These are phyloP conservation scores for Geranium brycei DNA, from an alignment of 345 rosid species.

Conservation along the genomic window DNA sequence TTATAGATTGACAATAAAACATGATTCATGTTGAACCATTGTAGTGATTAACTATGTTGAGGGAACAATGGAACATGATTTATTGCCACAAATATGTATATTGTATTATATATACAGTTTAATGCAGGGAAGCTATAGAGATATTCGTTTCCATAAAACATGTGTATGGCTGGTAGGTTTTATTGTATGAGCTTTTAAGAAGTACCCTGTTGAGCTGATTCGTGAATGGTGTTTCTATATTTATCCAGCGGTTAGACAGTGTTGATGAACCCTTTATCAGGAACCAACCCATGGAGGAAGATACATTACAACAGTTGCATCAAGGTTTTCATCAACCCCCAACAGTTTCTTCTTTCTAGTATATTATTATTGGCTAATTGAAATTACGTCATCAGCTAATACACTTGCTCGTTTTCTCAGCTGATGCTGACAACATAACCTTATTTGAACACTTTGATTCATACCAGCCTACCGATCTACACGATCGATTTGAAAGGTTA, in stretches of 20 bases:
- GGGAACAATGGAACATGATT: neutral
- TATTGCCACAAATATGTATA: neutral
- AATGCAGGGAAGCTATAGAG: neutral
- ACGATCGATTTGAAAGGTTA: constrained; percentile 59
- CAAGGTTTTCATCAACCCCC: constrained; percentile 45
- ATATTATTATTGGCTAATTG: neutral
- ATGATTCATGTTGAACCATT: neutral
- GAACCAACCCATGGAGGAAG: constrained; percentile 26
- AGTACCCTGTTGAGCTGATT: neutral
- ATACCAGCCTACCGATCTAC: constrained; percentile 30
- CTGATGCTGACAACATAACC: constrained; percentile 58
- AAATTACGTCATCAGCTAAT: constrained; percentile 8
- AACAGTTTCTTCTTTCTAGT: neutral
- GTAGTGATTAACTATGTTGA: neutral
- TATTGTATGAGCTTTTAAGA: neutral
- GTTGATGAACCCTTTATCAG: constrained; percentile 33
- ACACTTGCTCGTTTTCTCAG: constrained; percentile 27
- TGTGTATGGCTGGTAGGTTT: neutral
- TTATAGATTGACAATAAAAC: neutral
- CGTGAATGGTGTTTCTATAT: neutral
- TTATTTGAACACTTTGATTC: constrained; percentile 47
- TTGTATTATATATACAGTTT: too few relatives aligned
- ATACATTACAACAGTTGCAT: constrained; percentile 32
- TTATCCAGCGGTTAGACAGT: constrained; percentile 49
- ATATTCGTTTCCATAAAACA: neutral